Evolutionary conservation across 495 filamentous ascomycete species (phyloP), one percentile per base, ranked within the genome.

Genomic region (Aspergillus haitiensis): DNA sequence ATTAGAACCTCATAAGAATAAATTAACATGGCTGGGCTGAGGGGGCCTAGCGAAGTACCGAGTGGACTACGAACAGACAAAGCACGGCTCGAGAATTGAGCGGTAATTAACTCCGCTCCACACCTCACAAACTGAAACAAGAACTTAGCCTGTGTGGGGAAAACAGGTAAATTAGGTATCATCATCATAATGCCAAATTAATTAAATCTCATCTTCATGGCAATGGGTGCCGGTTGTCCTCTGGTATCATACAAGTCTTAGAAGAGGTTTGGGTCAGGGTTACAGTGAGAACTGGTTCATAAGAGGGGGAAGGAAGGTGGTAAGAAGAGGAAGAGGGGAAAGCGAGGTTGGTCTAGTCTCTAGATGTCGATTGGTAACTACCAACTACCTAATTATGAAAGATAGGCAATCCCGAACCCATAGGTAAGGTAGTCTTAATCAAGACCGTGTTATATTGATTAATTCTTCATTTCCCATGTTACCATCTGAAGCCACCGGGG

Each of bases 51-150:
- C 34, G 32, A 34, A 52, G 31, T 7, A 33, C 27, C 54, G 33
- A 44, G 42, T 34, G 6, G 21, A 27, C 21, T 27, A 27, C 21
- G 21, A 27, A 27, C 21, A 27, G 21, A 40, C 18, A 42, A 44
- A 11, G 39, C 42, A 44, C 21, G 48, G 32, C 48, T 51, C 32
- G 21, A 12, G 48, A 51, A 11, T 51, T 51, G 3, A 34, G 48
- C 34, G 48, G 48, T 32, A 37, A 46, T 33, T 33, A 32, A 32
- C 48, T 50, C 60, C 48, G 51, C 60, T 58, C 39, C 32, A 62
- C 50, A 48, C 32, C 60, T 46, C 37, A 47, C 40, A 54, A 42
- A 31, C 33, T 58, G 49, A 62, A 54, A 60, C 58, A 33, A 33
- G 27, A 58, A 40, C 18, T 50, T 8, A 18, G 51, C 18, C n/a